Evolutionary conservation across 306 rosid genomes (phyloP), one percentile per base, ranked within the genome.

Genomic region (Adenanthera pavonina): DNA sequence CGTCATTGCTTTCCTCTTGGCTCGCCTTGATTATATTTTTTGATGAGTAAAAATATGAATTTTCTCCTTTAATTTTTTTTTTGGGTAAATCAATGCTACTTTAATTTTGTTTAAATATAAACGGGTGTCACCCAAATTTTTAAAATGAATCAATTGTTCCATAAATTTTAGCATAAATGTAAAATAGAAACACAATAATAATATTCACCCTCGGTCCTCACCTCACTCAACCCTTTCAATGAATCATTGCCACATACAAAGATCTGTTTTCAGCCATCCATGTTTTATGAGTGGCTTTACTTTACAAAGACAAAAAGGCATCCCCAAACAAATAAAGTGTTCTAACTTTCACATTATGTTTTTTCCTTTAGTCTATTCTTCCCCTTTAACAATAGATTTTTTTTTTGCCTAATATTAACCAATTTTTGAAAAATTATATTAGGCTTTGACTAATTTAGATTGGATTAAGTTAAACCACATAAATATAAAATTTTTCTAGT

Each of bases 231-330:
- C 40, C 33, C 72, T 48, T 56, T 46, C 62, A 47, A 10, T 48
- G 78, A 80, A 48, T 72, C 83, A 80, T 72, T 80, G 51, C 78
- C 35, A 33, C 60, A n/a, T 38, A 66, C 56, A 66, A 11, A 69
- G 54, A 36, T 8, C 57, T 47, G 13, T 33, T 56, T 60, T 73
- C 78, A 57, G 77, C 81, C 75, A 61, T 82, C 44, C 69, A 54
- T 53, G 48, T 65, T 49, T 47, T 25, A 36, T 53, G 68, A 68
- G 30, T 43, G 61, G 47, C 77, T 71, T 56, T 40, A 75, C 75
- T 80, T 75, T 79, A 36, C 34, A 47, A 52, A 4, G 70, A 20
- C 73, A 65, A 61, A 86, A 83, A 73, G 78, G 75, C 40, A 41
- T 56, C 30, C 73, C 16, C 8, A 20, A 53, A 47, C 41, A 77